Conservation (phyloP, 1,139 yeast genomes). For the Diutina rugosa region DNA sequence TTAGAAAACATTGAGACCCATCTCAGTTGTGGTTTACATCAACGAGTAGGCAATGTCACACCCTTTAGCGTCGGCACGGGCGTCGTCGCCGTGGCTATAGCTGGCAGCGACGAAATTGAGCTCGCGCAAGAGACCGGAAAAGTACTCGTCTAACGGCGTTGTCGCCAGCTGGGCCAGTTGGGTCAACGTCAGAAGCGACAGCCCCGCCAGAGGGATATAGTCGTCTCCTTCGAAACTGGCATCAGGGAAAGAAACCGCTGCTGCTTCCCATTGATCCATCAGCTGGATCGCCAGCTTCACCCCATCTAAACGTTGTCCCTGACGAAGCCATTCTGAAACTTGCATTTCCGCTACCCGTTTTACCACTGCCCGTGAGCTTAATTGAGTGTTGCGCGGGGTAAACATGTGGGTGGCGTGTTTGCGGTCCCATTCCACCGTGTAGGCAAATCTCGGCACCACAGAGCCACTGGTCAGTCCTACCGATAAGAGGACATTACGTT, state of each 20-base stretch:
- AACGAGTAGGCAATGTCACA: slow-evolving; percentile 1
- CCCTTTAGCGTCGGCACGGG: background rate
- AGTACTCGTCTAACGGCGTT: background rate
- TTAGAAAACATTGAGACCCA: too few relatives aligned
- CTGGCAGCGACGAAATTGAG: background rate
- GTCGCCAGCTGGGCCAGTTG: background rate
- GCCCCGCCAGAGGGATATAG: background rate
- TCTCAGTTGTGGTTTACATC: background rate
- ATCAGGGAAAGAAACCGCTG: background rate
- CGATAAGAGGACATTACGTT: background rate
- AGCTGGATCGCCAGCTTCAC: background rate
- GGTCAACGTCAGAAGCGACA: background rate
- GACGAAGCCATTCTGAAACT: background rate
- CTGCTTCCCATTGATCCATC: background rate
- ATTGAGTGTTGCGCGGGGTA: background rate
- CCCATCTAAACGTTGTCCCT: background rate
- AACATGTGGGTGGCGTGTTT: background rate
- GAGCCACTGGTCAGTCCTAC: background rate
- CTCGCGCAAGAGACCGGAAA: background rate
- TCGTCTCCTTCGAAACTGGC: background rate
- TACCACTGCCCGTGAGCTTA: background rate
- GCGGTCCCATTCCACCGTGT: background rate
- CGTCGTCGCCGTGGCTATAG: background rate
- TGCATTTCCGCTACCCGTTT: background rate
- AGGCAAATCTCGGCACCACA: background rate